A percentile compares a stretch with the other conserved stretches of the same genome.
These are phyloP conservation scores for Neofusicoccum umdonicola DNA, from an alignment of 2,329 filamentous ascomycete species.

Conservation along the genomic window DNA sequence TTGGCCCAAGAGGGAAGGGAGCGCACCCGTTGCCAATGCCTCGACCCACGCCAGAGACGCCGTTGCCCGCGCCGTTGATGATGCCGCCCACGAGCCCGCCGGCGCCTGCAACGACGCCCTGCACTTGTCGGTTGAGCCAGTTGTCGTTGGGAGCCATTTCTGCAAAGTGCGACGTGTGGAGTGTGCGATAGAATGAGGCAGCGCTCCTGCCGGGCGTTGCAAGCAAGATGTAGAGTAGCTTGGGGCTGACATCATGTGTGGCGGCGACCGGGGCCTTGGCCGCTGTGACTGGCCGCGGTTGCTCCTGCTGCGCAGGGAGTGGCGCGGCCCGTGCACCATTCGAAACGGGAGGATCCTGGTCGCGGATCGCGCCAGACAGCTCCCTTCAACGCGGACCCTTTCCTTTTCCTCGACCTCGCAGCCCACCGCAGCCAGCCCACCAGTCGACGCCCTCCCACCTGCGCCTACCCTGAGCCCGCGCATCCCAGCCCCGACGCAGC, in stretches of 20 bases:
- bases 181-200: not conserved
- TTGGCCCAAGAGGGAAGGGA: conserved; percentile 8
- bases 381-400: conserved; percentile 16
- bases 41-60: conserved; percentile 47
- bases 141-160: conserved; percentile 34
- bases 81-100: conserved; percentile 45
- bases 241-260: conserved; percentile 10
- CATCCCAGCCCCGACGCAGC: not conserved
- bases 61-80: conserved; percentile 44
- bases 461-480: conserved; percentile 2
- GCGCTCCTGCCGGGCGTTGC: not conserved
- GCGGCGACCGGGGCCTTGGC: not conserved
- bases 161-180: not conserved
- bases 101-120: conserved; percentile 42
- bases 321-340: not conserved
- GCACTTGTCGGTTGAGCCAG: conserved; percentile 47
- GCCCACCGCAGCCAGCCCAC: not conserved
- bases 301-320: not conserved
- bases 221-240: not conserved
- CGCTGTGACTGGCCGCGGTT: not conserved
- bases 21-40: conserved; percentile 43
- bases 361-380: conserved; percentile 7
- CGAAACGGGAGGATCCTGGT: conserved; percentile 7
- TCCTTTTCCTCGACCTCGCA: conserved; percentile 10
- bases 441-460: not conserved